These are phyloP conservation scores for Arctium minus DNA, from an alignment of 129 eudicot species.

Conservation along the genomic window DNA sequence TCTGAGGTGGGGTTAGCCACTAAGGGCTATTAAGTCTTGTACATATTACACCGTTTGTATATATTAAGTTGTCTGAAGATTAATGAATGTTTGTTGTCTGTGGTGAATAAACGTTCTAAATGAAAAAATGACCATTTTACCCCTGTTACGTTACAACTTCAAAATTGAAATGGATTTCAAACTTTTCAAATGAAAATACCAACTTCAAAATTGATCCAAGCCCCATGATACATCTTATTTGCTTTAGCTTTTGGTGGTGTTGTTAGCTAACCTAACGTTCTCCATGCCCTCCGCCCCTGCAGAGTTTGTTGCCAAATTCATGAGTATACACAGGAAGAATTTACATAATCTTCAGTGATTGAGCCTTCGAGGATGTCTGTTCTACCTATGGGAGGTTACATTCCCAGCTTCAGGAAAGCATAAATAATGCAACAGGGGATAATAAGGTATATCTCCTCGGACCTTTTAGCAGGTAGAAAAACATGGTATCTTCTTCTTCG, in stretches of 20 bases:
- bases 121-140: background rate
- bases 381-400: background rate
- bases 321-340: conserved; percentile 77
- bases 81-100: background rate
- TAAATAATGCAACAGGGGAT: conserved; percentile 7
- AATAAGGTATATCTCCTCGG: conserved; percentile 18
- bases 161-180: background rate
- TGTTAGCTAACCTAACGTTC: background rate
- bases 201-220: background rate
- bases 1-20: background rate
- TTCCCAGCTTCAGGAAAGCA: background rate
- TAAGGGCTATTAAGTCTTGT: too few relatives aligned
- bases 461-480: conserved; percentile 7
- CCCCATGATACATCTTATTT: background rate
- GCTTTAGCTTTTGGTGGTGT: background rate
- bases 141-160: background rate
- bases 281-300: conserved; percentile 14
- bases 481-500: background rate
- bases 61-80: background rate
- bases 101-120: background rate
- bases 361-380: background rate
- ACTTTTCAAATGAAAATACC: background rate
- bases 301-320: conserved; percentile 82
- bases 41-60: background rate
- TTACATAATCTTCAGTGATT: conserved; percentile 39